These are phyloP conservation scores for Paxillus involutus DNA, from an alignment of 768 basidiomycete genomes.

Conservation along the genomic window DNA sequence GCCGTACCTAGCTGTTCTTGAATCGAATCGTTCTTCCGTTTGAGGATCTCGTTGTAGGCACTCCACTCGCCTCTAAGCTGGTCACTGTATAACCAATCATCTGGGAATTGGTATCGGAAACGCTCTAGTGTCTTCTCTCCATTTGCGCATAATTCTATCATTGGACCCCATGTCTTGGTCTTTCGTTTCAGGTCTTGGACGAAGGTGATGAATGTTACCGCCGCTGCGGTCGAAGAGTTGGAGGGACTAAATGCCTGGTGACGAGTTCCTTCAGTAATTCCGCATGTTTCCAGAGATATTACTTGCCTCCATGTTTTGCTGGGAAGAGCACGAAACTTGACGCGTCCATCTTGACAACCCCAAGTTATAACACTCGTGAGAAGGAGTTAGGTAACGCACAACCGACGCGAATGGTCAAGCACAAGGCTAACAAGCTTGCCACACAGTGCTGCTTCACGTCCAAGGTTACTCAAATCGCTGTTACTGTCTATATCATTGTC, in stretches of 20 bases:
- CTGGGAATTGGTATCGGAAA: conserved; percentile 94
- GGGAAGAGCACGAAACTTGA: conserved; percentile 13
- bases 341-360: conserved; percentile 16
- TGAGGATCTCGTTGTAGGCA: conserved; percentile 96
- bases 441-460: not conserved
- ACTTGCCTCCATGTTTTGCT: conserved; percentile 31
- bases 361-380: conserved; percentile 15
- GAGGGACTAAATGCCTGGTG: conserved; percentile 65
- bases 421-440: not conserved
- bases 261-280: conserved; percentile 7
- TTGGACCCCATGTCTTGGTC: conserved; percentile 93
- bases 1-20: conserved; percentile 91
- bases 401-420: no score
- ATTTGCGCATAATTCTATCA: conserved; percentile 91
- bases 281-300: not conserved
- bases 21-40: conserved; percentile 97
- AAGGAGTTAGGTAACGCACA: conserved; percentile 21
- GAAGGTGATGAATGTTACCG: conserved; percentile 98
- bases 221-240: conserved; percentile 94
- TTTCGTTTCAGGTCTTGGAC: conserved; percentile 99
- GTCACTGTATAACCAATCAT: conserved; percentile 98
- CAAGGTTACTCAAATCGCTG: not conserved
- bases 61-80: conserved; percentile 98
- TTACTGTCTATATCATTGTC: conserved; percentile 9
- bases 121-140: conserved; percentile 98